Evolutionary conservation across 306 rosid species (phyloP), one percentile per base, ranked within the genome.

Genomic region (Cicer cuneatum): DNA sequence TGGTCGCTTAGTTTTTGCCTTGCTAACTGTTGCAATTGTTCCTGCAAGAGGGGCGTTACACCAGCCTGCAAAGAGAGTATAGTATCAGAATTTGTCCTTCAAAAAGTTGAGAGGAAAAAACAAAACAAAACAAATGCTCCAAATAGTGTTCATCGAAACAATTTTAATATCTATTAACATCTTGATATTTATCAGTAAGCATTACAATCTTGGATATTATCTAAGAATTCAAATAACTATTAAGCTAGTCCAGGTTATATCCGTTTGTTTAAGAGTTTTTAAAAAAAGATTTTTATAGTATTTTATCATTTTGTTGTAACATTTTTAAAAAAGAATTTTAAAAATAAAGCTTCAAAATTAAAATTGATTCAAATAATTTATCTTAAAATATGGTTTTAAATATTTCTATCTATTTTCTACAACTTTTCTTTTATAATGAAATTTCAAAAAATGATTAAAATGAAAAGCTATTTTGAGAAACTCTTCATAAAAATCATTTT

Each of bases 11-110:
- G 60, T 19, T 89, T 91, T 83, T 87, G 89, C 89, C 72, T 82
- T 21, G 90, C 84, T 73, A 94, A 76, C 81, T 91, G 89, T 82
- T 90, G 89, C 78, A 90, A 71, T 64, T 94, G 98, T 78, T 82
- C 85, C 81, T 91, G 98, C 77, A 94, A 14, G 49, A 94, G 88
- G 57, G 88, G 96, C 40, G 98, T 82, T 73, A 94, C 79, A 78
- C 96, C 97, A 73, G 97, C 93, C 98, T 94, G 84, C 62, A 80
- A 73, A 80, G 33, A 77, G 64, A 46, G 51, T 35, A 66, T 33
- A 11, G 47, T 29, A 46, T 45, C 54, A 70, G 67, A 39, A 43
- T 24, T n/a, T 59, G 29, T 74, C 73, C 60, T 14, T 10, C 58
- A 73, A 75, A 40, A 48, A 58, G 66, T 54, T 52, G 73, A 73